phyloP scores from a whole-genome alignment of 176 grass and related monocot species.

The Dendrocalamus sinicus region DNA sequence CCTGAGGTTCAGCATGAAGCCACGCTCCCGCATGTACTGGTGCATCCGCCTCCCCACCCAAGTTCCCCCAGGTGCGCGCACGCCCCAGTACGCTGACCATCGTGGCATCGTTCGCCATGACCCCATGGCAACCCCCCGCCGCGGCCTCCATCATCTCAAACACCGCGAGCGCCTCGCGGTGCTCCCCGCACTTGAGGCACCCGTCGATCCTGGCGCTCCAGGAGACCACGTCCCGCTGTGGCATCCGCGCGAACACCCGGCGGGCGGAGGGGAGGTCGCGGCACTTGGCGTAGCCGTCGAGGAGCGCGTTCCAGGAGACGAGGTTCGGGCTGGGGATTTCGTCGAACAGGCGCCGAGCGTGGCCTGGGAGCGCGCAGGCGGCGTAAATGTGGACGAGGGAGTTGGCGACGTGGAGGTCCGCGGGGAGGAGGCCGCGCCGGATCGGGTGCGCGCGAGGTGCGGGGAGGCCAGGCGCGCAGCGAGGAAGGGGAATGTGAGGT shows the following conservation, averaged over 20 bases:
- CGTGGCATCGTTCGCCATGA: slow-evolving; percentile 57
- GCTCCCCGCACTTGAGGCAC: slow-evolving; percentile 65
- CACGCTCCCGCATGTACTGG: slow-evolving; percentile 38
- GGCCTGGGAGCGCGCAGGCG: slow-evolving; percentile 33
- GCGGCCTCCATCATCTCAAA: too few relatives aligned
- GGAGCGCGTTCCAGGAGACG: slow-evolving; percentile 68
- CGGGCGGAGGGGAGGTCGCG: slow-evolving; percentile 50
- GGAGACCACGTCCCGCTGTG: slow-evolving; percentile 59
- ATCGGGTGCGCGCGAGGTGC: slow-evolving; percentile 44
- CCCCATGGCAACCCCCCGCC: neutral
- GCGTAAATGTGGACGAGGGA: slow-evolving; percentile 61
- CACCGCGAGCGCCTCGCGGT: slow-evolving; percentile 42
- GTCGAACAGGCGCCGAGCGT: slow-evolving; percentile 66
- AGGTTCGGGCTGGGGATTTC: slow-evolving; percentile 54
- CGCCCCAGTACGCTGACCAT: slow-evolving; percentile 66
- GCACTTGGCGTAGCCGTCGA: slow-evolving; percentile 79
- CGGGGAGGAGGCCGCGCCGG: slow-evolving; percentile 41
- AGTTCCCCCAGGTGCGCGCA: slow-evolving; percentile 69
- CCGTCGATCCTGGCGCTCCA: slow-evolving; percentile 76
- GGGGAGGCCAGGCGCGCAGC: slow-evolving; percentile 45
- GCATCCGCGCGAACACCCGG: slow-evolving; percentile 54
- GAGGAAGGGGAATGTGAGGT: slow-evolving; percentile 59
- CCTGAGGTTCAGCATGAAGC: slow-evolving; percentile 44
- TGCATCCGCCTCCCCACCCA: slow-evolving; percentile 52
- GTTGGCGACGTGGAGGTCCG: slow-evolving; percentile 55